A percentile compares a stretch with the other conserved stretches of the same genome.
These are phyloP conservation scores for Prunus fruticosa DNA, from an alignment of 306 rosid species.

Conservation along the genomic window DNA sequence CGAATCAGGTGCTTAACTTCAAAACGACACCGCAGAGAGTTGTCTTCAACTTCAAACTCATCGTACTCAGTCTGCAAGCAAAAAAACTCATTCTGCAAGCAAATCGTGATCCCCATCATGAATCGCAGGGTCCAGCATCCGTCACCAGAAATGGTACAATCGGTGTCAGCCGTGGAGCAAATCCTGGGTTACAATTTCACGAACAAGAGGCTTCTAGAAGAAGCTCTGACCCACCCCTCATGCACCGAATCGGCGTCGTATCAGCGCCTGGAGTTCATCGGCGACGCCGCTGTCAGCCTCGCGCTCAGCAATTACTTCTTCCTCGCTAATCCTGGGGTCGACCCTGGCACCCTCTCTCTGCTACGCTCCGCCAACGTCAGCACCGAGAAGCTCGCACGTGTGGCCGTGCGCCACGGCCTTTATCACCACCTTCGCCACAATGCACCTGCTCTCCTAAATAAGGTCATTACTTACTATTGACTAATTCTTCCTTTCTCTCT, in stretches of 20 bases:
- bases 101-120: background rate
- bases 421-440: constrained; percentile 42
- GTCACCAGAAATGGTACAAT: constrained; percentile 20
- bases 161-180: constrained; percentile 31
- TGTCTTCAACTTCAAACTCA: background rate
- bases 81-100: background rate
- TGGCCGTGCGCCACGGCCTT: constrained; percentile 50
- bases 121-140: background rate
- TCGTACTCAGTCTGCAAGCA: too few species aligned
- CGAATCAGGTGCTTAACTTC: too few species aligned
- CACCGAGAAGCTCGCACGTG: constrained; percentile 88
- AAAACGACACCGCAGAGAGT: too few species aligned
- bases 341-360: constrained; percentile 52
- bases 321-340: constrained; percentile 38
- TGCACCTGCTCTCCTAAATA: constrained; percentile 25
- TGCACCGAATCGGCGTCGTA: constrained; percentile 28
- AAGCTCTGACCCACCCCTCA: constrained; percentile 77
- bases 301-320: constrained; percentile 47
- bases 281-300: constrained; percentile 58
- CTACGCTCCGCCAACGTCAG: constrained; percentile 70
- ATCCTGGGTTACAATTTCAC: constrained; percentile 38
- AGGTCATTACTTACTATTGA: constrained; percentile 11
- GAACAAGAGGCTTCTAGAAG: constrained; percentile 53
- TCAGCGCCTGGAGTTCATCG: constrained; percentile 71
- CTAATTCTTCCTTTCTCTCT: too few species aligned